Percentiles rank a stretch among this genome's conserved stretches.
Conservation (phyloP, 768 basidiomycete species). For the Termitomyces sp. region DNA sequence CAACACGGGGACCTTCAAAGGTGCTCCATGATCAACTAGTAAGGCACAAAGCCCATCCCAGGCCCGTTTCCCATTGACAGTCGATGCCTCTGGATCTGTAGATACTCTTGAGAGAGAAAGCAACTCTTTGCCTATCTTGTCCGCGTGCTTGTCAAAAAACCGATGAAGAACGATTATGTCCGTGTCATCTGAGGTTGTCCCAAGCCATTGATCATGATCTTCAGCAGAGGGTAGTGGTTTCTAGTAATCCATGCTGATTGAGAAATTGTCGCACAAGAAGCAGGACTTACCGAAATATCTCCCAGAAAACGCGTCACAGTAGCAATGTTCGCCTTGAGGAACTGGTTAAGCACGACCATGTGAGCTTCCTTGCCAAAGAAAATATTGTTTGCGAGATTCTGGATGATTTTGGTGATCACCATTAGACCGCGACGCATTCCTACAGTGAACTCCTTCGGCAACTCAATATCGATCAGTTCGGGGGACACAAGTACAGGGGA, state of each 20-base stretch:
- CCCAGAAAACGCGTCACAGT: slow-evolving; percentile 74
- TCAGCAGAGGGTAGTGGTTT: slow-evolving; percentile 37
- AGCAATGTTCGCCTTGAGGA: slow-evolving; percentile 63
- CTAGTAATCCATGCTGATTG: slow-evolving; percentile 15
- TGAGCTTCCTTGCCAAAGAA: slow-evolving; percentile 88
- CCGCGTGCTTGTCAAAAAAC: slow-evolving; percentile 79
- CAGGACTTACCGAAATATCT: slow-evolving; percentile 56
- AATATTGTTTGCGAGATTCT: slow-evolving; percentile 91
- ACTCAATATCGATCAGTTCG: slow-evolving; percentile 75
- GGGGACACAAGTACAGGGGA: slow-evolving; percentile 88
- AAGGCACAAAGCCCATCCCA: slow-evolving; percentile 80
- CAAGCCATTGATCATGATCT: slow-evolving; percentile 64
- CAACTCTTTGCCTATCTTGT: slow-evolving; percentile 84
- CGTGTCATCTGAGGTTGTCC: slow-evolving; percentile 77
- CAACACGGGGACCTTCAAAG: slow-evolving; percentile 60
- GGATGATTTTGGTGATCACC: slow-evolving; percentile 87
- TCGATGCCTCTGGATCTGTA: slow-evolving; percentile 48
- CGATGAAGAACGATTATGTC: slow-evolving; percentile 80
- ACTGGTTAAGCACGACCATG: slow-evolving; percentile 76
- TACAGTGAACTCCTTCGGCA: slow-evolving; percentile 53
- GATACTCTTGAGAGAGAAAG: slow-evolving; percentile 64
- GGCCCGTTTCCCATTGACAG: slow-evolving; percentile 65
- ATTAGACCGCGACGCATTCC: slow-evolving; percentile 74
- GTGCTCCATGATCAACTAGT: slow-evolving; percentile 72
- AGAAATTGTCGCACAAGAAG: background rate